phyloP scores from a whole-genome alignment of 1,139 yeast species.

The Suhomyces anneliseae region DNA sequence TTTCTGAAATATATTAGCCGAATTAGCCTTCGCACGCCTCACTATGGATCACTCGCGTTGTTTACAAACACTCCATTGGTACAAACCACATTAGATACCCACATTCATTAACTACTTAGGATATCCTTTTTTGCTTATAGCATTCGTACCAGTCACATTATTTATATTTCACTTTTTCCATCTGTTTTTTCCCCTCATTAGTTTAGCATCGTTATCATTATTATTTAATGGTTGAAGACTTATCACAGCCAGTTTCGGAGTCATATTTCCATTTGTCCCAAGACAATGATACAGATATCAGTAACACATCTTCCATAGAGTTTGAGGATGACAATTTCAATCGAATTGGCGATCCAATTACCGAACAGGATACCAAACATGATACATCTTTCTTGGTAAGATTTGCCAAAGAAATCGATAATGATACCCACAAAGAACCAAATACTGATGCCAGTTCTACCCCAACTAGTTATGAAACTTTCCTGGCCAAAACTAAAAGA shows the following conservation, averaged over 20 bases:
- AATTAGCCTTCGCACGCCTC: constrained; percentile 4
- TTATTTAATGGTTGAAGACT: constrained; percentile 14
- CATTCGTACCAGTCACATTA: too few species aligned
- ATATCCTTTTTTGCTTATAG: too few species aligned
- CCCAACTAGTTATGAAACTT: neutral
- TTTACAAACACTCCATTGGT: constrained; percentile 14
- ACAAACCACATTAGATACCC: neutral
- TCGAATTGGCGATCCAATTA: constrained; percentile 1
- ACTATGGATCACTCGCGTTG: constrained; percentile 14
- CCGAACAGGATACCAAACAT: constrained; percentile 5
- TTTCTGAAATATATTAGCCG: neutral
- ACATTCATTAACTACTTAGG: neutral
- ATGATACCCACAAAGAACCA: constrained; percentile 1
- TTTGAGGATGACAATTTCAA: constrained; percentile 11
- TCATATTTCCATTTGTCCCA: constrained; percentile 32
- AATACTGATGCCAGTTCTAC: constrained; percentile 3
- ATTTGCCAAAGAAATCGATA: constrained; percentile 22
- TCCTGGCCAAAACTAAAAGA: neutral
- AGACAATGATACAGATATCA: constrained; percentile 21
- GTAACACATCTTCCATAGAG: constrained; percentile 15
- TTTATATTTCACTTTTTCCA: too few species aligned
- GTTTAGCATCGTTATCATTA: neutral
- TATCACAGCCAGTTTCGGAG: constrained; percentile 29
- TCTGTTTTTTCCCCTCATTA: too few species aligned
- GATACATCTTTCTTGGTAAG: constrained; percentile 19